phyloP scores from a whole-genome alignment of 2,329 filamentous ascomycete genomes.

The Ophiostoma perfectum region DNA sequence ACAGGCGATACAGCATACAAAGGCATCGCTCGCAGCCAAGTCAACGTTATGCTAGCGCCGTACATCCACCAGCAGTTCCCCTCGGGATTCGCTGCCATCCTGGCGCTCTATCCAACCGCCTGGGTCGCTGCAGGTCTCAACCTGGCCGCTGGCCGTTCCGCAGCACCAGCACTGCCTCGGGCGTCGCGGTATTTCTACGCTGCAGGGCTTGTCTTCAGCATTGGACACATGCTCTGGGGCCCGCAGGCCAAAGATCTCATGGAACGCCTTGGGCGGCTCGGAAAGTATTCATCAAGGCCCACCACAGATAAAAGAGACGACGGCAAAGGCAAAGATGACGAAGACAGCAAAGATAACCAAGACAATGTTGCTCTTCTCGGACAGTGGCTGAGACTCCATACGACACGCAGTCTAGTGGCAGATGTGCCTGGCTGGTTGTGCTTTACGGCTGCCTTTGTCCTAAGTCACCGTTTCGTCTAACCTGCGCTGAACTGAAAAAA shows the following conservation, averaged over 20 bases:
- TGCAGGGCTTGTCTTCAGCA: constrained; percentile 15
- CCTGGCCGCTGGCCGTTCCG: not conserved
- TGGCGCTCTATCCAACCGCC: constrained; percentile 17
- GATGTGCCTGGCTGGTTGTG: constrained; percentile 20
- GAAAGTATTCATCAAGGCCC: not conserved
- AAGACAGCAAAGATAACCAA: not conserved
- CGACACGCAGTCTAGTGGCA: constrained; percentile 10
- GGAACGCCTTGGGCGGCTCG: constrained; percentile 17
- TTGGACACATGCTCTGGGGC: constrained; percentile 11
- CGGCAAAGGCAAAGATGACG: not conserved
- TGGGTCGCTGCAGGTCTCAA: constrained; percentile 13
- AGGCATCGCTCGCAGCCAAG: not conserved
- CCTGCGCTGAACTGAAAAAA: no score
- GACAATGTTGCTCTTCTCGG: no score
- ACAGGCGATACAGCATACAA: no score
- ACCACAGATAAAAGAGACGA: not conserved
- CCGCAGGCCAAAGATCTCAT: constrained; percentile 10
- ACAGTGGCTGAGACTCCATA: not conserved
- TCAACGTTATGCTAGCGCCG: constrained; percentile 15
- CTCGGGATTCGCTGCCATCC: constrained; percentile 10
- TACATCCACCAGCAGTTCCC: constrained; percentile 17
- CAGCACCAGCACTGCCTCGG: no score
- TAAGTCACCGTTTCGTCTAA: not conserved
- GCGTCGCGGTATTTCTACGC: constrained; percentile 14
- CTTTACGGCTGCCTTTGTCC: constrained; percentile 16